Conservation (phyloP, 139 green algal species). For the Edaphochlamys debaryana region DNA sequence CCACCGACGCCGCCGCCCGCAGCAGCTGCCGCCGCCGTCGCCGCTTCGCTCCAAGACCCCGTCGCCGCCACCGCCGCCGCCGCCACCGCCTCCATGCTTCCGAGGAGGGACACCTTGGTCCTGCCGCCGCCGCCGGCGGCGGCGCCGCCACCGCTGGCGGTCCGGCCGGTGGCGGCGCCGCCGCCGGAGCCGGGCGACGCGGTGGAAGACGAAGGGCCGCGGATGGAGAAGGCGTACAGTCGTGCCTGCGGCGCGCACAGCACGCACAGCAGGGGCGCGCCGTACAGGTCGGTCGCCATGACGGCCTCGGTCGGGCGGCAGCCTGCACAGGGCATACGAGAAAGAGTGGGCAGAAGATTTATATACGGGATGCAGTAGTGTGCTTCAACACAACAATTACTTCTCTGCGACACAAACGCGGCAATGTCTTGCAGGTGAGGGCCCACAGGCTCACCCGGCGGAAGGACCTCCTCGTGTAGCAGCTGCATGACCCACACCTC, state of each 20-base stretch:
- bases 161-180: background rate
- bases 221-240: conserved; percentile 15
- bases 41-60: background rate
- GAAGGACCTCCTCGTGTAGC: conserved; percentile 36
- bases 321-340: background rate
- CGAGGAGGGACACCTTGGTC: background rate
- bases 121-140: background rate
- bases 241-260: background rate
- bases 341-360: too few species aligned
- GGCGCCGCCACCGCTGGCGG: background rate
- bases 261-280: conserved; percentile 31
- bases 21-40: too few species aligned
- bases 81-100: background rate
- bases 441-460: too few species aligned
- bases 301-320: background rate
- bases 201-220: background rate
- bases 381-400: too few species aligned
- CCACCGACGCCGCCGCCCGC: conserved; percentile 6
- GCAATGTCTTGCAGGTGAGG: too few species aligned
- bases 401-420: too few species aligned
- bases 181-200: background rate
- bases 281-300: conserved; percentile 17
- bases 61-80: conserved; percentile 28
- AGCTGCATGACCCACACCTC: conserved; percentile 17
- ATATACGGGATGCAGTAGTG: too few species aligned